Conservation (phyloP, 805 yeast genomes). For the Millerozyma miso region DNA sequence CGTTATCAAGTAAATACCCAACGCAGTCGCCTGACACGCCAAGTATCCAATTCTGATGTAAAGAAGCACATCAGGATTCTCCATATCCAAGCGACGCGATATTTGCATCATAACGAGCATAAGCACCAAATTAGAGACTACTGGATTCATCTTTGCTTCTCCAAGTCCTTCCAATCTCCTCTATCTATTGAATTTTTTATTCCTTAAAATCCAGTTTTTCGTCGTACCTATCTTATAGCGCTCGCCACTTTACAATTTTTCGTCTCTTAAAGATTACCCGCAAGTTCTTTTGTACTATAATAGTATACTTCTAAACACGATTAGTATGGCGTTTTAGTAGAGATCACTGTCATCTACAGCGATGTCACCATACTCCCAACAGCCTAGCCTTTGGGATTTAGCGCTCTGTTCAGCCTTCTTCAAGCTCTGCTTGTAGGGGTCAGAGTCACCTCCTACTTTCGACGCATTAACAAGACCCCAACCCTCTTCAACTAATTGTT, state of each 20-base stretch:
- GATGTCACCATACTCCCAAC: constrained; percentile 76
- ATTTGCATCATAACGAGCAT: constrained; percentile 97
- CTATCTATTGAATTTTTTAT: neutral
- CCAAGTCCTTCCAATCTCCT: neutral
- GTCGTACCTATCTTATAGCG: neutral
- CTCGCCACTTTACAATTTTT: neutral
- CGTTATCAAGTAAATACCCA: constrained; percentile 63
- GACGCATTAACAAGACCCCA: constrained; percentile 50
- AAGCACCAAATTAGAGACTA: constrained; percentile 76
- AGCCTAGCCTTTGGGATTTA: constrained; percentile 49
- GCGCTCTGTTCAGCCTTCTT: constrained; percentile 46
- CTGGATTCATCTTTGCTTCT: constrained; percentile 66
- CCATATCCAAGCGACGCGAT: constrained; percentile 83
- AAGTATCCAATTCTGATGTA: constrained; percentile 73
- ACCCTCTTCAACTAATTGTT: constrained; percentile 54
- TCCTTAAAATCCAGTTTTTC: neutral
- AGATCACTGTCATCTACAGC: constrained; percentile 49
- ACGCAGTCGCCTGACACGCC: constrained; percentile 60
- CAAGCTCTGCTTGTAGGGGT: constrained; percentile 33
- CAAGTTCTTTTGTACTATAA: neutral
- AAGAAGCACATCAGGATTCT: constrained; percentile 68
- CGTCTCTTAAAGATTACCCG: constrained; percentile 5
- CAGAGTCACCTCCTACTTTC: constrained; percentile 22
- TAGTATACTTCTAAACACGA: too few species aligned
- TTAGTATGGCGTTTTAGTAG: neutral